These are phyloP conservation scores for Fusarium goolgardi DNA, from an alignment of 2,329 filamentous ascomycete genomes.

Conservation along the genomic window DNA sequence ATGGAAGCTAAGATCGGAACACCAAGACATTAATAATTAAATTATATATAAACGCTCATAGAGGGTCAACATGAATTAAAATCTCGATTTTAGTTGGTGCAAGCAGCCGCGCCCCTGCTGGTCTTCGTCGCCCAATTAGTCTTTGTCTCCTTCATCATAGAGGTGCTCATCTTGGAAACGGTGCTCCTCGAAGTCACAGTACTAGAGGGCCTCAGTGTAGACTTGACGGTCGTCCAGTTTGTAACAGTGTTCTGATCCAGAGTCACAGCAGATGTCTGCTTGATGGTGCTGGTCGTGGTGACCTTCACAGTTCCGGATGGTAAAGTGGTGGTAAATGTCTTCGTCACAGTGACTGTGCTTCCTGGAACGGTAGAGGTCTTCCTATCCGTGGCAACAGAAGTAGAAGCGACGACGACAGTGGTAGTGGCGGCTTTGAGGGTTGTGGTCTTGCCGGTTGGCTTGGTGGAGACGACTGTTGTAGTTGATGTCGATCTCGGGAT, in stretches of 20 bases:
- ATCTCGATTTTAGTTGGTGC: conserved; percentile 1
- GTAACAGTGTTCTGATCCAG: conserved; percentile 20
- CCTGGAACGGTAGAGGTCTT: conserved; percentile 38
- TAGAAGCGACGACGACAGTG: conserved; percentile 27
- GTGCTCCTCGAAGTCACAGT: conserved; percentile 31
- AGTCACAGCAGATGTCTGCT: conserved; percentile 24
- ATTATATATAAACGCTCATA: not conserved
- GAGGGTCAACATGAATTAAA: conserved; percentile 8
- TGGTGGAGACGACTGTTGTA: conserved; percentile 28
- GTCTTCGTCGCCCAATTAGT: conserved; percentile 32
- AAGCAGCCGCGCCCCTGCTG: conserved; percentile 34
- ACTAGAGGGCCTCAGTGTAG: conserved; percentile 40
- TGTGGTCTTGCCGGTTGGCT: conserved; percentile 39
- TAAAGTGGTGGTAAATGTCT: conserved; percentile 21
- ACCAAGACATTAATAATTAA: too few relatives aligned
- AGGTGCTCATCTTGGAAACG: conserved; percentile 32
- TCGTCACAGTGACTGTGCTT: conserved; percentile 33
- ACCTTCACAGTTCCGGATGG: conserved; percentile 27
- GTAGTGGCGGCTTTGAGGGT: conserved; percentile 39
- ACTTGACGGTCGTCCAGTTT: conserved; percentile 42
- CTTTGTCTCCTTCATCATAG: conserved; percentile 27
- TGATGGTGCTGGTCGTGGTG: conserved; percentile 26
- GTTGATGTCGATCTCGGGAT: conserved; percentile 34
- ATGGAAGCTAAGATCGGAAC: too few relatives aligned
- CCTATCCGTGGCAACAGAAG: conserved; percentile 30